Percentiles rank a stretch among this genome's conserved stretches.
phyloP scores from a whole-genome alignment of 768 basidiomycete genomes.

The Mycena olivaceomarginata region DNA sequence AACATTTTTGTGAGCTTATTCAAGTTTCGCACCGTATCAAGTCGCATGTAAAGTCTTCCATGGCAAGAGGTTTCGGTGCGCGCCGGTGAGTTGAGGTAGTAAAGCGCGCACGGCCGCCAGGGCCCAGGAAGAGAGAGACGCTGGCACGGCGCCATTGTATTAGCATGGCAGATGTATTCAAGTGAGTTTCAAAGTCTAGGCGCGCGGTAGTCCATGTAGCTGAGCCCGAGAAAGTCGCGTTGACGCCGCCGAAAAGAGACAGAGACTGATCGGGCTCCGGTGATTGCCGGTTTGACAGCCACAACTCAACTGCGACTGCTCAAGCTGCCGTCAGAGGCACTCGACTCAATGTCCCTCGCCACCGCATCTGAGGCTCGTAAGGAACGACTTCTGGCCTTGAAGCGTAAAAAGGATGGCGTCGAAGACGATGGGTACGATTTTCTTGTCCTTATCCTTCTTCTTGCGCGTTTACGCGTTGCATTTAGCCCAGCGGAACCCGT shows the following conservation, averaged over 20 bases:
- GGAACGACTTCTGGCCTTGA: conserved; percentile 85
- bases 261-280: background rate
- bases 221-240: conserved; percentile 46
- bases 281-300: conserved; percentile 9
- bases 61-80: conserved; percentile 60
- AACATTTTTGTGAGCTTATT: background rate
- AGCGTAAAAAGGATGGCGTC: conserved; percentile 81
- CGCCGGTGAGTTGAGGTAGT: conserved; percentile 53
- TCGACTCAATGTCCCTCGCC: conserved; percentile 69
- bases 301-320: conserved; percentile 45
- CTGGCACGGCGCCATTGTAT: conserved; percentile 53
- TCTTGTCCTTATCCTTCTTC: conserved; percentile 20
- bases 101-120: conserved; percentile 48
- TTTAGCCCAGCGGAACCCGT: conserved; percentile 64
- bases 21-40: conserved; percentile 72
- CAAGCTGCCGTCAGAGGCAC: conserved; percentile 48
- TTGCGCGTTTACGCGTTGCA: background rate
- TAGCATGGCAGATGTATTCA: conserved; percentile 48
- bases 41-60: conserved; percentile 82
- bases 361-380: conserved; percentile 90
- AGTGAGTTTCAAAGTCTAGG: background rate
- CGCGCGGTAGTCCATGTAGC: conserved; percentile 16
- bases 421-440: conserved; percentile 67
- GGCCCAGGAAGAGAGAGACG: conserved; percentile 50
- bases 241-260: background rate